Base-by-base conservation (phyloP, 176 grass and related monocot species). In the Areca catechu region DNA sequence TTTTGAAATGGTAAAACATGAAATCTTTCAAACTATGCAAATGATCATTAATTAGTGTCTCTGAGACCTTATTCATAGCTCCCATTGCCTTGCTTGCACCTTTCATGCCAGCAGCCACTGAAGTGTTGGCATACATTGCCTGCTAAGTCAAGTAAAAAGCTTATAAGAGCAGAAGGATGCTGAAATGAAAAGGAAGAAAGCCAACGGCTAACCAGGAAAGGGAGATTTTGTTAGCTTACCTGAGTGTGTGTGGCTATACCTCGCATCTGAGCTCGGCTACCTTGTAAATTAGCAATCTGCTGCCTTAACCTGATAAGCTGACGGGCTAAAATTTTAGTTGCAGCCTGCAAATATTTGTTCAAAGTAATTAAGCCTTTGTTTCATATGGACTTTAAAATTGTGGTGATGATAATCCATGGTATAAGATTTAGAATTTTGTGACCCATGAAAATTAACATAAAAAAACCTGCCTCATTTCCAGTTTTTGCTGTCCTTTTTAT, bases 401-500 rank as follows among this genome's bases (percentile, higher is more conserved):
- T 14, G 34, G 34, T 43, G 10, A 12, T 14, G 1, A 43, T 43
- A 10, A 37, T 10, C 10, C 9, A 43, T 43, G 10, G 34, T 43
- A 43, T 43, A 43, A 43, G 34, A 2, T 43, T 12, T 43, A 43
- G 2, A 43, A 6, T 3, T 43, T 12, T 43, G 34, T 43, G 34
- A 43, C 34, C 50, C 19, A n/a, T n/a, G 15, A 56, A 29, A 75
- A 75, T 56, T 58, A 77, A 71, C 58, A 70, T 34, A 18, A 79
- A 43, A 63, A 54, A 29, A 73, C 17, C 63, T 37, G 85, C 93
- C 83, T 98, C 84, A 75, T 98, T 98, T 75, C 93, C 93, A 92
- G 75, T 84, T 98, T 78, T 98, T 59, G 93, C 93, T 73, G 87
- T 83, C 62, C 87, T 92, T 92, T 92, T 98, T 59, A 98, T 98